phyloP scores from a whole-genome alignment of 805 yeast genomes.

The Hanseniaspora mollemarum region DNA sequence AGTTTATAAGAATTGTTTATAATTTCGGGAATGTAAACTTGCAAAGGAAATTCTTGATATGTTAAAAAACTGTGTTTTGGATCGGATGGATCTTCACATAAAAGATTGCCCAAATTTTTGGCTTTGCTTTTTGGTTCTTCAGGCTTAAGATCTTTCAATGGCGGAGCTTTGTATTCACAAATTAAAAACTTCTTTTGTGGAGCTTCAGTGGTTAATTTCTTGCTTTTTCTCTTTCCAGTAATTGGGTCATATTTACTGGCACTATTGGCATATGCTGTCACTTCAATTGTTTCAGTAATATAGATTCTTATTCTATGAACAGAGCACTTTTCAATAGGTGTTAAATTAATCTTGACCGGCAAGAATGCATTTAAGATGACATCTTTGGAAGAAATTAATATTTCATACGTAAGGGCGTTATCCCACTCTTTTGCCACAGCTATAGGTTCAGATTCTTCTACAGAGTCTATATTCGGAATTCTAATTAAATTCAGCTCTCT shows the following conservation, averaged over 20 bases:
- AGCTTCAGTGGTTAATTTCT: conserved; percentile 52
- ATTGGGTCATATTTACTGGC: conserved; percentile 10
- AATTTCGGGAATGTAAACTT: conserved; percentile 68
- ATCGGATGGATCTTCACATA: conserved; percentile 31
- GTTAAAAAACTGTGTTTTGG: conserved; percentile 44
- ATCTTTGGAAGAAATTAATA: conserved; percentile 79
- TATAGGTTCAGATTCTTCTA: conserved; percentile 88
- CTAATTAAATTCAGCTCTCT: conserved; percentile 59
- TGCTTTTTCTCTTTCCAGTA: conserved; percentile 57
- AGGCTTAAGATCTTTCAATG: conserved; percentile 27
- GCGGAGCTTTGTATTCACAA: conserved; percentile 65
- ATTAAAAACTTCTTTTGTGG: conserved; percentile 72
- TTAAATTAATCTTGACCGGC: conserved; percentile 72
- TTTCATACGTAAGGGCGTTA: conserved; percentile 77
- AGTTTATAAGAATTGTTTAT: conserved; percentile 45
- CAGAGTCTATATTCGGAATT: conserved; percentile 61
- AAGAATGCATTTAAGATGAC: conserved; percentile 71
- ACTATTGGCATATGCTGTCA: conserved; percentile 53
- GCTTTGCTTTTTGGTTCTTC: conserved; percentile 30
- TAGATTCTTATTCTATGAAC: conserved; percentile 78
- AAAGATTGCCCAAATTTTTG: conserved; percentile 34
- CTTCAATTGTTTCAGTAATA: conserved; percentile 75
- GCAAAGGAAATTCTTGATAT: conserved; percentile 74
- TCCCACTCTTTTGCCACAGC: conserved; percentile 90
- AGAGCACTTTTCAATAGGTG: conserved; percentile 76